Evolutionary conservation across 2,329 filamentous ascomycete genomes (phyloP), one percentile per base, ranked within the genome.

Genomic region (Arthrinium puccinioides): DNA sequence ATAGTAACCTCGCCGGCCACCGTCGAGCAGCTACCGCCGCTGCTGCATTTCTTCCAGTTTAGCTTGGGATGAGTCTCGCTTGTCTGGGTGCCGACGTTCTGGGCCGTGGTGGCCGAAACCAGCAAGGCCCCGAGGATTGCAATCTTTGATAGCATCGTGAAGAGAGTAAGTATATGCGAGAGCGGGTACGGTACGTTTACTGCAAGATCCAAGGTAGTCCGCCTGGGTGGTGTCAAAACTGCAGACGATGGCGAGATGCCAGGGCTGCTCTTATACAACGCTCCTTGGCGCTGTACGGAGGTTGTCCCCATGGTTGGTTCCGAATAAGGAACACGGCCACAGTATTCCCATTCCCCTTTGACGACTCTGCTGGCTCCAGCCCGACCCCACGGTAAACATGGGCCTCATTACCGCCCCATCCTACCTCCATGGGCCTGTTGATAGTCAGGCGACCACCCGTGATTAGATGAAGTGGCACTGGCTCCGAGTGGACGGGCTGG

Each of bases 41-140:
- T 51, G 21, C 66, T 61, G 49, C 68, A 73, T 42, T 61, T 59
- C 47, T 66, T 52, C 59, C 64, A 68, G 39, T 57, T 63, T 52
- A 73, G 54, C 33, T 59, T 48, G 32, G 68, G 69, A 45, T 72
- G 69, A 18, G 52, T 55, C 42, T 69, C 66, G 7, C 54, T 46
- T 23, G 49, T 52, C 44, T 54, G 40, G 19, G 53, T 62, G 40
- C 66, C 66, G 30, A 62, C 59, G 43, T 61, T 54, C 45, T 71
- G 68, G 37, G 60, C 61, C 19, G 54, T 49, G 21, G 20, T 16
- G 31, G 53, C 62, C 36, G 56, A 45, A 32, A 60, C 58, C 40
- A 65, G 43, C 38, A 67, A 52, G 36, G 54, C 55, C 36, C 46
- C 41, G 38, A 62, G 44, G 38, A 44, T 44, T 27, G 52, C 56